phyloP scores from a whole-genome alignment of 2,329 filamentous ascomycete genomes.

The Trichoderma asperellum region DNA sequence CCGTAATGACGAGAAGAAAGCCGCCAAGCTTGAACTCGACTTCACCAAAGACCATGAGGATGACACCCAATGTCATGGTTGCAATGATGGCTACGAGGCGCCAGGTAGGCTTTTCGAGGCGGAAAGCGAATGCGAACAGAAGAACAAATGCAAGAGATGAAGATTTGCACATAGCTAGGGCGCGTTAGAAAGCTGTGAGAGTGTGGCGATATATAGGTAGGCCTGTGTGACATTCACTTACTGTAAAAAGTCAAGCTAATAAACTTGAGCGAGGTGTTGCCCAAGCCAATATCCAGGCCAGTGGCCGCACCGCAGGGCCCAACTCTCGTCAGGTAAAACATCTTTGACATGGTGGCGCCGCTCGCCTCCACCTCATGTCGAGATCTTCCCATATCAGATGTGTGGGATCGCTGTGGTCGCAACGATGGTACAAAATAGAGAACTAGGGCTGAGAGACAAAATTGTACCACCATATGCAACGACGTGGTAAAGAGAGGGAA shows the following conservation, averaged over 20 bases:
- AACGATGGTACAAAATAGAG: constrained; percentile 82
- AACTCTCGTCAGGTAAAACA: constrained; percentile 91
- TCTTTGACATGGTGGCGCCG: constrained; percentile 74
- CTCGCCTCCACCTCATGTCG: constrained; percentile 59
- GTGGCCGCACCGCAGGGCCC: constrained; percentile 91
- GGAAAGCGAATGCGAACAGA: constrained; percentile 91
- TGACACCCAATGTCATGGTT: constrained; percentile 88
- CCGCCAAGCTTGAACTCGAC: constrained; percentile 84
- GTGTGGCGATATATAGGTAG: constrained; percentile 8
- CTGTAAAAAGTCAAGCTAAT: constrained; percentile 97
- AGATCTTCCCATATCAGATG: constrained; percentile 54
- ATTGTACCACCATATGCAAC: constrained; percentile 95
- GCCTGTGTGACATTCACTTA: constrained; percentile 46
- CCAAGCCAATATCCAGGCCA: constrained; percentile 91
- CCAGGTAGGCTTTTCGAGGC: constrained; percentile 84
- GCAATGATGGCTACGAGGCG: constrained; percentile 85
- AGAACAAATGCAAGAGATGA: constrained; percentile 94
- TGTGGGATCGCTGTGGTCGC: constrained; percentile 63
- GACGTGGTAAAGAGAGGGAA: constrained; percentile 96
- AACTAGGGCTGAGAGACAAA: constrained; percentile 74
- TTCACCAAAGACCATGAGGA: constrained; percentile 98
- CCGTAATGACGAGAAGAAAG: constrained; percentile 89
- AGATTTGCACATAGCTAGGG: constrained; percentile 92
- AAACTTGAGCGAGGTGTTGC: constrained; percentile 94
- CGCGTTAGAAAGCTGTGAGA: constrained; percentile 33